Conservation (phyloP, 1,139 yeast genomes). For the Zhuliangozyma blackwelliae region DNA sequence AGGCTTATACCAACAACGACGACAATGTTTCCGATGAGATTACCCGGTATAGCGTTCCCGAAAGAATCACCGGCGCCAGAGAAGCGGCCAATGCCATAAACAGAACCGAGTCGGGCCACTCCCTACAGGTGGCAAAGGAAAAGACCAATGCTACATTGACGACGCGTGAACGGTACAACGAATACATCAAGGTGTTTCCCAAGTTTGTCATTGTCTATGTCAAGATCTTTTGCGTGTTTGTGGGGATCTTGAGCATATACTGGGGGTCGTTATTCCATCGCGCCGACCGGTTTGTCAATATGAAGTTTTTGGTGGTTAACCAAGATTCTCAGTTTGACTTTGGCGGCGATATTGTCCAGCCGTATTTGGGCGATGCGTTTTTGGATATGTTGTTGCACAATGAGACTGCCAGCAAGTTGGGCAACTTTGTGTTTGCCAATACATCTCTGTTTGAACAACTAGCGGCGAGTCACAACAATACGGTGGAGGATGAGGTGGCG, state of each 20-base stretch:
- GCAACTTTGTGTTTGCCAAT: slow-evolving; percentile 38
- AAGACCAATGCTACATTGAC: slow-evolving; percentile 1
- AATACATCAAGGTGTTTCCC: slow-evolving; percentile 6
- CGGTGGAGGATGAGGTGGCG: slow-evolving; percentile 30
- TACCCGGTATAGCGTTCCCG: background rate
- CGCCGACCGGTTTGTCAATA: slow-evolving; percentile 28
- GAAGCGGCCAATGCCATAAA: slow-evolving; percentile 7
- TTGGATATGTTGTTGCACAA: slow-evolving; percentile 17
- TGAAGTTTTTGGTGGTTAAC: slow-evolving; percentile 43
- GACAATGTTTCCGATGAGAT: too few relatives aligned
- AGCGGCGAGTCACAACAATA: slow-evolving; percentile 29
- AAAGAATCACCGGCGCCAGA: slow-evolving; percentile 5
- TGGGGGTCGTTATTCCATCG: slow-evolving; percentile 59
- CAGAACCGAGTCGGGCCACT: background rate
- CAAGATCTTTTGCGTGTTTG: slow-evolving; percentile 14
- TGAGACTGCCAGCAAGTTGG: slow-evolving; percentile 15
- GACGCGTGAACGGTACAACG: slow-evolving; percentile 3
- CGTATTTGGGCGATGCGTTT: slow-evolving; percentile 32
- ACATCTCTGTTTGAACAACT: slow-evolving; percentile 21
- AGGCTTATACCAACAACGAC: too few relatives aligned
- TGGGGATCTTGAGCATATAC: slow-evolving; percentile 45
- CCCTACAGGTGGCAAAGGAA: background rate
- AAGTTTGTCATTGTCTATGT: slow-evolving; percentile 7
- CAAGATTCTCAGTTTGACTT: slow-evolving; percentile 31
- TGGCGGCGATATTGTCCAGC: slow-evolving; percentile 18